Evolutionary conservation across 768 basidiomycete species (phyloP), one percentile per base, ranked within the genome.

Genomic region (Chalciporus sphaerocephalus): DNA sequence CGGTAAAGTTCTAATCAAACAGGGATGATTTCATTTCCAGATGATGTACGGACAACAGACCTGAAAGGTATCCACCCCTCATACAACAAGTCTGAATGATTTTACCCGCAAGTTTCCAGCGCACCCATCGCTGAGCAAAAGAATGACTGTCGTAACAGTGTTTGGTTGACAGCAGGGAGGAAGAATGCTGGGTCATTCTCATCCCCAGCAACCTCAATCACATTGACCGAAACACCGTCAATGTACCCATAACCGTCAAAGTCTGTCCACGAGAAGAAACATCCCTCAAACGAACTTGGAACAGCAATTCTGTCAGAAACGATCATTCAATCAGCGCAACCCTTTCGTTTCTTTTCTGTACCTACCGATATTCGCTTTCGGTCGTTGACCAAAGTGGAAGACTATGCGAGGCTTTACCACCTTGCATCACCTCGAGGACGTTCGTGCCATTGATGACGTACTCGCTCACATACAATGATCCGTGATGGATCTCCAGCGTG

Each of bases 331-430:
- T n/a, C n/a, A n/a, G n/a, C n/a, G n/a, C n/a, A n/a, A n/a, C n/a
- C n/a, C n/a, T n/a, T n/a, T n/a, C n/a, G n/a, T n/a, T n/a, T n/a
- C n/a, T n/a, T n/a, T n/a, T n/a, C n/a, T n/a, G n/a, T n/a, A n/a
- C n/a, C n/a, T n/a, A n/a, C n/a, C 60, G 62, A 38, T 74, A 74
- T 49, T 74, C 67, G 23, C 67, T 57, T 30, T 70, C 58, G 9
- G 66, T 67, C 3, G 70, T 71, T 6, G 59, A 56, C 74, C 72
- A 74, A 27, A 58, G 51, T 5, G 51, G 51, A 8, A 60, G 35
- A 23, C 58, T 54, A 9, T 30, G 6, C 28, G 20, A 6, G 32
- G 28, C n/a, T n/a, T n/a, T n/a, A 51, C 36, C 22, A 20, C 20
- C 36, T 42, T 69, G 67, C 37, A 73, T 50, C 20, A 65, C 47